Base-by-base conservation (phyloP, 768 basidiomycete genomes). In the Collybiopsis luxurians region DNA sequence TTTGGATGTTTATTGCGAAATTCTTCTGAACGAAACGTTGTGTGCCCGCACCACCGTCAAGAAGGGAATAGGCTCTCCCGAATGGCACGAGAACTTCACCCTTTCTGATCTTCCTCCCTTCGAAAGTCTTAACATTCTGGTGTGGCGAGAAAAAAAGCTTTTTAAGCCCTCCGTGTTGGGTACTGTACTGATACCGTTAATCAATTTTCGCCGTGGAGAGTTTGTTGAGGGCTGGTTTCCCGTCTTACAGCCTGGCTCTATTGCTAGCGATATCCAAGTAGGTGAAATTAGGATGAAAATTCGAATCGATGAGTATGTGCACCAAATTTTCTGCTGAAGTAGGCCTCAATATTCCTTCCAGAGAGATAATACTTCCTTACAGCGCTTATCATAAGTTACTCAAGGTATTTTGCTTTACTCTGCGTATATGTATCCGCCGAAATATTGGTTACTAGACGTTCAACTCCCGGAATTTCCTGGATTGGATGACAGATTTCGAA, bases 171-270 rank as follows among this genome's bases (percentile, higher is more conserved):
- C 68, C 3, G 64, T 78, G 19, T 63, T 91, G 38, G 92, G 92
- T 23, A 79, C 75, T 26, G 79, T 86, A 21, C 77, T 77, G 23
- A 83, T 95, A 52, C 74, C 84, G 1, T 75, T 94, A 23, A 71
- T 71, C 9, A 89, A 88, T 64, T 90, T 94, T 63, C 81, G 86
- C 23, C 78, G 92, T 24, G 83, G 86, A 17, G 89, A 92, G 61
- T 67, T 73, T 3, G 78, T 90, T 4, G 92, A 95, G 66, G 92
- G 92, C 13, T 95, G 90, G 90, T 94, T 86, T 69, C 88, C 91
- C 13, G 82, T 92, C 2, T 72, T 89, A 52, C 79, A 81, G 42
- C 66, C 73, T 40, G 81, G 78, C 38, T 70, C 77, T 10, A 65
- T 76, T 39, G 71, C 77, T 28, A 75, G 74, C 23, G 80, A 84